Percentiles rank a stretch among this genome's conserved stretches.
phyloP scores from a whole-genome alignment of 805 yeast species.

The Wickerhamiella sorbophila region DNA sequence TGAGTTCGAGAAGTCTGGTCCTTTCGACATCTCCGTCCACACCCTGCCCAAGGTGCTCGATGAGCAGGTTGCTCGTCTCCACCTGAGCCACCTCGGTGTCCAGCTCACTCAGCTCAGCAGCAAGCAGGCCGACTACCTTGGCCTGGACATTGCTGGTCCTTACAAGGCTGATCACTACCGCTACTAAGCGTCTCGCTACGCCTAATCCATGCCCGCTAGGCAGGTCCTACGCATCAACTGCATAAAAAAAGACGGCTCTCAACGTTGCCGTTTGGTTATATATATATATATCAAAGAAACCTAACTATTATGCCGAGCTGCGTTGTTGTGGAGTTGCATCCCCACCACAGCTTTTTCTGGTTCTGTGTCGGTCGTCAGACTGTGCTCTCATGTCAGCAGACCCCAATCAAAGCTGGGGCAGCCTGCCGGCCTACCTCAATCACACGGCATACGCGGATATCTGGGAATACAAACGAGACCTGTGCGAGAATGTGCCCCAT shows the following conservation, averaged over 20 bases:
- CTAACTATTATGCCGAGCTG: too few species aligned
- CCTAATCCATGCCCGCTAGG: conserved; percentile 2
- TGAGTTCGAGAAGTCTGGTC: conserved; percentile 87
- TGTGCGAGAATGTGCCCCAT: not conserved
- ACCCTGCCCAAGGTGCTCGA: conserved; percentile 94
- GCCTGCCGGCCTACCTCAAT: not conserved
- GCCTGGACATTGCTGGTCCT: conserved; percentile 87
- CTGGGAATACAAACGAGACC: too few species aligned
- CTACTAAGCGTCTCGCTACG: conserved; percentile 40
- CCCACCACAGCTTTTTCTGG: too few species aligned
- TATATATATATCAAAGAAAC: too few species aligned
- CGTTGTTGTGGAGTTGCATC: too few species aligned
- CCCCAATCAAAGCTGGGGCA: not conserved
- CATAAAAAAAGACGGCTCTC: conserved; percentile 6
- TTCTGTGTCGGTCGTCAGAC: too few species aligned
- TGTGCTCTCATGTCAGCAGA: not conserved
- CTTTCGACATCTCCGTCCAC: conserved; percentile 86
- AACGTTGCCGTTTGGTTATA: not conserved
- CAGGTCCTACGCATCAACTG: conserved; percentile 21
- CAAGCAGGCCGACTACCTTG: conserved; percentile 88
- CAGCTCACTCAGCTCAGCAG: conserved; percentile 60
- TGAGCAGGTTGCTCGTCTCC: conserved; percentile 96
- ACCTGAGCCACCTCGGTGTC: conserved; percentile 88
- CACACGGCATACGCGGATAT: not conserved
- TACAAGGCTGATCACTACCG: conserved; percentile 97